Base-by-base conservation (phyloP, 2,329 filamentous ascomycete genomes). In the Dendryphion nanum region DNA sequence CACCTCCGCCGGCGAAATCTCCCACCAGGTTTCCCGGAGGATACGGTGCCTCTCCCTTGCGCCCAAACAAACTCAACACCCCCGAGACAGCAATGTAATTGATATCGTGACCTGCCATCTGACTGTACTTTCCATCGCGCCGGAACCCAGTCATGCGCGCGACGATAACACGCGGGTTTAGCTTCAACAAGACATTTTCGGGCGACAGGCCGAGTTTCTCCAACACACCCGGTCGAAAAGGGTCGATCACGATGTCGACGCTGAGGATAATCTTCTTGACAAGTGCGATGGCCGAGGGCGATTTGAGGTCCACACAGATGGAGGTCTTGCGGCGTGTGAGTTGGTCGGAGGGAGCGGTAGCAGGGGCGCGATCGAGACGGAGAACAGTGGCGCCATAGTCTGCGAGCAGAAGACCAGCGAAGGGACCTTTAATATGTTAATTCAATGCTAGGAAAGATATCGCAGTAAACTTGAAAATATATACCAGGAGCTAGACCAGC, bases 61-160 rank as follows among this genome's bases (percentile, higher is more conserved):
- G 74, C 1, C 91, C 91, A 3, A 97, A 77, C 67, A 95, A 73
- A 0, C 77, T 76, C 18, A 97, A 69, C 1, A 86, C 83, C 0
- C 91, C 91, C 0, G 85, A 86, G 0, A 95, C 87, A 33, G 90
- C 88, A 29, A 97, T 83, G 67, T 97, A 97, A 61, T 97, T 96
- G 64, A 96, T 95, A 63, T 96, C 90, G 61, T 96, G 90, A 5
- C 90, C 90, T 0, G 90, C 89, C 90, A 95, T 96, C 55, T 77
- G 70, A 33, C 78, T 79, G 68, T 95, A 97, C 54, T 81, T 83
- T 0, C 90, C 91, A 67, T 94, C 88, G 26, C 90, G 76, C 10
- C 91, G 77, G 66, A 96, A 97, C 0, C 91, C 91, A 2, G 89
- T 93, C 78, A 97, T 85, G 28, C 91, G 83, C 6, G 79, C 89